Percentiles rank a stretch among this genome's conserved stretches.
Evolutionary conservation across 805 yeast genomes (phyloP).

Genomic region (Suhomyces kilbournensis): DNA sequence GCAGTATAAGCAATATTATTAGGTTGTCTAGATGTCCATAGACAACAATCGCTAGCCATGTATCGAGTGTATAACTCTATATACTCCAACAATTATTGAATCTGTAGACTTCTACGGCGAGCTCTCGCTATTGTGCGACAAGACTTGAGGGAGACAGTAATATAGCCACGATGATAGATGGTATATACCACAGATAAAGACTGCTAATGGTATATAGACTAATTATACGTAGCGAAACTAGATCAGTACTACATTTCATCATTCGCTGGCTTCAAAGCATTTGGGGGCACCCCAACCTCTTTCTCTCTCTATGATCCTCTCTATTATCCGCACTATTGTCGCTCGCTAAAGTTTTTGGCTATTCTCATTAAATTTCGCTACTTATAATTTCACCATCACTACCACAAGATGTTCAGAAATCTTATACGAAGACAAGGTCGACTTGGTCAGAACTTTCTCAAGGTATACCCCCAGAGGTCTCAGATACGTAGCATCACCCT

Average conservation of each 20-base stretch:
- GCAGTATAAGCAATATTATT: no score
- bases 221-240: no score
- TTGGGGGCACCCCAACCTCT: neutral
- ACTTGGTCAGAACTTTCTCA: neutral
- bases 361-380: neutral
- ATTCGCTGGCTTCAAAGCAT: neutral
- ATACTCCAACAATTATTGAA: no score
- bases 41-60: no score
- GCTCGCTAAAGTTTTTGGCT: neutral
- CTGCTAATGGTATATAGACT: no score
- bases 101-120: neutral
- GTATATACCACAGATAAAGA: no score
- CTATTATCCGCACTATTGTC: neutral
- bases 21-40: no score
- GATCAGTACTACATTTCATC: no score
- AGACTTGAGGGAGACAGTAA: no score
- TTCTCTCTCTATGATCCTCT: neutral
- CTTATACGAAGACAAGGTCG: neutral
- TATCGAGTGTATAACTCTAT: no score
- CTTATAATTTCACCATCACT: neutral
- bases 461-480: neutral
- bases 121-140: neutral
- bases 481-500: constrained; percentile 11
- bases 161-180: no score
- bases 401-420: neutral